Base-by-base conservation (phyloP, 1,139 yeast genomes). In the Yamadazyma siamensis region DNA sequence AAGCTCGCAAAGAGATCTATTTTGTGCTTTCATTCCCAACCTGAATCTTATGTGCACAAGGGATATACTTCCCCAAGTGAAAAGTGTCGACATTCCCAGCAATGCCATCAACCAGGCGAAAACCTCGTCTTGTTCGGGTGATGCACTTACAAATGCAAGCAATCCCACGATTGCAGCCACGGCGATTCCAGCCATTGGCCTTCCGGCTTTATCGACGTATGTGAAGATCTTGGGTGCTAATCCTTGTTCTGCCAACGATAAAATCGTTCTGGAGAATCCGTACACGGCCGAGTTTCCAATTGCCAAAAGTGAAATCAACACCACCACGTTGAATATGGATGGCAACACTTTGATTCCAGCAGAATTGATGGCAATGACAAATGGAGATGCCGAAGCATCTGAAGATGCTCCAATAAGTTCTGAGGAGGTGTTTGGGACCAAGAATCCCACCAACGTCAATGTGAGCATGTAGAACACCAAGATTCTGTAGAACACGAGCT, bases 201-300 rank as follows among this genome's bases (percentile, higher is more conserved):
- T 48, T 23, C 72, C 72, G 24, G 54, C 50, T 21, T 65, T 50
- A 41, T 65, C 72, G 28, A 66, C 67, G 35, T 64, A 65, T 6
- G 46, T 51, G 39, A 61, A 61, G 12, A 54, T 38, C 17, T 37
- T 34, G 4, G 72, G 72, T 1, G 68, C 71, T 33, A 64, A 50
- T 2, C 65, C 63, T 40, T 65, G 70, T 36, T 61, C 65, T 4
- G 68, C 62, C 34, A 66, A 52, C 6, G 66, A 59, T 27, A 62
- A 59, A 23, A 65, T 46, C 7, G 71, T 65, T 47, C 73, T 54
- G 11, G 71, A 62, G 32, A 63, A 65, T 4, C 72, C 73, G 37
- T 61, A 66, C 11, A 66, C 68, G 3, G 71, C 66, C 3, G 70
- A 61, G 40, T 66, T 66, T 6, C 70, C 72, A 35, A 65, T 65